Base-by-base conservation (phyloP, 352 stramenopile genomes). In the Aphanomyces stellatus region DNA sequence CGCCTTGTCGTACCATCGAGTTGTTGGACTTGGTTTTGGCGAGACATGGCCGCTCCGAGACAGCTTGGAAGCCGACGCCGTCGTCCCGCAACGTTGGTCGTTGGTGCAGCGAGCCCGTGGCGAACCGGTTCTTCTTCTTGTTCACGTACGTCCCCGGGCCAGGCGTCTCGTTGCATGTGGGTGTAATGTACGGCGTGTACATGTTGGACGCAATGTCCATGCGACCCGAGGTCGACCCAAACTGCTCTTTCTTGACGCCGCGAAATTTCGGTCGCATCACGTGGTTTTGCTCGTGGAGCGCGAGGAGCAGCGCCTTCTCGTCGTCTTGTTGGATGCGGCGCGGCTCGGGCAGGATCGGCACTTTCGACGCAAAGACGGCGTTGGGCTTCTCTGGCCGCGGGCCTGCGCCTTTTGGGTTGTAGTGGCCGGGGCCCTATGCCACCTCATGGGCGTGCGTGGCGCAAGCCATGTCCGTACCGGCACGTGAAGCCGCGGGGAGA, bases 311-410 rank as follows among this genome's bases (percentile, higher is more conserved):
- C n/a, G 83, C 81, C 57, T 79, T 79, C 35, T 90, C 81, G 19
- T 72, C 64, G 56, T 90, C 79, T 42, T 83, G 73, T 17, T 73
- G 70, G 8, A 72, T 71, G 11, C 75, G 72, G 53, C 85, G 83
- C 3, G 78, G 65, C 1, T 69, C 57, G 1, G 71, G 76, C 3
- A 91, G 74, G 56, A 90, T 83, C 4, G 83, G 83, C 4, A 91
- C 83, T 19, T 85, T 87, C n/a, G 81, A 89, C 2, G 81, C 77
- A 71, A 91, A 89, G 34, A 89, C 80, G 19, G 83, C 83, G 48
- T 78, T 89, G 34, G 68, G 73, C 33, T 69, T 70, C 15, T 76
- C 60, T 13, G 25, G 17, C 30, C 33, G 30, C 28, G 24, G 17
- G 11, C 8, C 4, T 11, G 28, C 10, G 0, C 8, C 46, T 59